phyloP scores from a whole-genome alignment of 306 rosid species.

The Prunus mume region DNA sequence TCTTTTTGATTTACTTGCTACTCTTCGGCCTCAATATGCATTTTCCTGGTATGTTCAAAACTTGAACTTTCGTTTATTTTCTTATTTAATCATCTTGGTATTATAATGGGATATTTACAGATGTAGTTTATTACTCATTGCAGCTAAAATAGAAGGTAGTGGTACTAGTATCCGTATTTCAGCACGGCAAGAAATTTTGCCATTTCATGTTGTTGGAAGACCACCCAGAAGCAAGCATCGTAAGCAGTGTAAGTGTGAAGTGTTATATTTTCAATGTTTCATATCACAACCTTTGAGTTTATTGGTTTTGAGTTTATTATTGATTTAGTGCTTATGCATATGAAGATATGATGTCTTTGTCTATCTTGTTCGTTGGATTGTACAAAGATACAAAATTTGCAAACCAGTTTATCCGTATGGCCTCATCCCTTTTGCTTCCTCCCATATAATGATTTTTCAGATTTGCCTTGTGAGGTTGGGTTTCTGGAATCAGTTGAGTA shows the following conservation, averaged over 20 bases:
- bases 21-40: constrained; percentile 54
- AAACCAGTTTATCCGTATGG: constrained; percentile 3
- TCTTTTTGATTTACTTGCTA: constrained; percentile 48
- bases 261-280: not conserved
- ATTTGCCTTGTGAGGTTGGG: constrained; percentile 73
- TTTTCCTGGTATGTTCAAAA: constrained; percentile 47
- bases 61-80: not conserved
- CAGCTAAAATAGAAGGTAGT: constrained; percentile 50
- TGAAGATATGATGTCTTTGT: not conserved
- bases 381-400: not conserved
- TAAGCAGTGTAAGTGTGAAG: constrained; percentile 50
- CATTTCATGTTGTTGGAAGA: constrained; percentile 23
- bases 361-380: not conserved
- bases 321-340: not conserved
- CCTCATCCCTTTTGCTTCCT: constrained; percentile 25
- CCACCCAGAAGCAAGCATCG: constrained; percentile 59
- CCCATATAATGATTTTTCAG: constrained; percentile 42
- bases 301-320: not conserved
- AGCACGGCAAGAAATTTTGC: constrained; percentile 22
- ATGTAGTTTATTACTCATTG: not conserved
- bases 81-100: not conserved
- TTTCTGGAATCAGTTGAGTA: constrained; percentile 54
- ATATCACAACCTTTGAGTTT: not conserved
- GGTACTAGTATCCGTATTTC: constrained; percentile 10
- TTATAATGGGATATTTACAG: not conserved